Percentiles rank a stretch among this genome's conserved stretches.
Evolutionary conservation across 2,329 filamentous ascomycete genomes (phyloP).

Genomic region (Lachnellula willkommii): DNA sequence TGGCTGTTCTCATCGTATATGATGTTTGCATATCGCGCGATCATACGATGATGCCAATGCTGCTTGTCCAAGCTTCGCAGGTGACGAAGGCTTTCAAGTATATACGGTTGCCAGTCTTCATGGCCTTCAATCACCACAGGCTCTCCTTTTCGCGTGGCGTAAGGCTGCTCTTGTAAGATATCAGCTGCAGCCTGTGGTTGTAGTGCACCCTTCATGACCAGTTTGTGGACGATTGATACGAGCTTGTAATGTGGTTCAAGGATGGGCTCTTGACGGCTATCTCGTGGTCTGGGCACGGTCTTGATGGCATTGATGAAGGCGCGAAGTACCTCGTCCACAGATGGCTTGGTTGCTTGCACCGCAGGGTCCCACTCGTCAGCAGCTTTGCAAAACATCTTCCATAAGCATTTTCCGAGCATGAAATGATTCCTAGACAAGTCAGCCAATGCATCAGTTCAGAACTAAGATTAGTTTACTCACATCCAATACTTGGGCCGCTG

Average conservation of each 20-base stretch:
- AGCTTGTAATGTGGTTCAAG: constrained; percentile 72
- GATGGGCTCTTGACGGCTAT: constrained; percentile 57
- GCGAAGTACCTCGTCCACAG: constrained; percentile 46
- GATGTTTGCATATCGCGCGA: constrained; percentile 55
- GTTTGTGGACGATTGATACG: constrained; percentile 60
- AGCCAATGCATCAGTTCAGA: constrained; percentile 13
- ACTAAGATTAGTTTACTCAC: constrained; percentile 34
- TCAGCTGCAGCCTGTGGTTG: constrained; percentile 30
- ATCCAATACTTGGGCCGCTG: constrained; percentile 59
- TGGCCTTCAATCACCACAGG: constrained; percentile 22
- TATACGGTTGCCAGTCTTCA: constrained; percentile 55
- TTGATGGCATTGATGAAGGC: constrained; percentile 56
- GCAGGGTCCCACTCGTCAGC: constrained; percentile 35
- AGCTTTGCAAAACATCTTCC: constrained; percentile 60
- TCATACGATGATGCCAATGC: constrained; percentile 72
- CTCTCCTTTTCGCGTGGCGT: constrained; percentile 27
- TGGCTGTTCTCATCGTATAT: constrained; percentile 51
- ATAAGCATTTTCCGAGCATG: constrained; percentile 65
- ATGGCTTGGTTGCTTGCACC: constrained; percentile 29
- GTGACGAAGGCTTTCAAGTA: constrained; percentile 40
- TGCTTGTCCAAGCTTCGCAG: constrained; percentile 54
- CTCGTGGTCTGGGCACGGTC: constrained; percentile 53
- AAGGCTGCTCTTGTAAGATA: constrained; percentile 31
- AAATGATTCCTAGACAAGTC: constrained; percentile 51
- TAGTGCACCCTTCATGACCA: constrained; percentile 40